Evolutionary conservation across 495 filamentous ascomycete genomes (phyloP).

Genomic region (Penicillium atrosanguineum): DNA sequence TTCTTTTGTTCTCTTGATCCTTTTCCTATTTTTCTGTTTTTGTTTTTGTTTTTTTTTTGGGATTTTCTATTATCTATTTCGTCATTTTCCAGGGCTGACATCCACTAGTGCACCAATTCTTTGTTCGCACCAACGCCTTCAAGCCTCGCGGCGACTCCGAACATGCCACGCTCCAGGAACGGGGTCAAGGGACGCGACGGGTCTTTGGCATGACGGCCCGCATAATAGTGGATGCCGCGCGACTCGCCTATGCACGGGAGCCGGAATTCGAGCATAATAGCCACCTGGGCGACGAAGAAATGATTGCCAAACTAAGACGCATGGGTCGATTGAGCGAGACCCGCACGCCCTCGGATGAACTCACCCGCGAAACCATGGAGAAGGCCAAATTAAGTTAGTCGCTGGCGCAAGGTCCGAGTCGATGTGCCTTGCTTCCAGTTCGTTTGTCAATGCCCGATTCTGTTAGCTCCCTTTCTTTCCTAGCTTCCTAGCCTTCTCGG

Average conservation of each 20-base stretch:
- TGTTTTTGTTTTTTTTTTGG: too few relatives aligned
- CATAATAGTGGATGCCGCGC: constrained; percentile 81
- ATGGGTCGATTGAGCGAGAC: constrained; percentile 61
- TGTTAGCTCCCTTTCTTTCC: not conserved
- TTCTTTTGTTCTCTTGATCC: too few relatives aligned
- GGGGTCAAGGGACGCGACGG: constrained; percentile 55
- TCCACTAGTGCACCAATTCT: constrained; percentile 76
- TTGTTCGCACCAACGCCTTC: constrained; percentile 62
- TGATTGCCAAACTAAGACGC: constrained; percentile 61
- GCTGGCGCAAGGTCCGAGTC: not conserved
- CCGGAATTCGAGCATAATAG: constrained; percentile 82
- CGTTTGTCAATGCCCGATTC: not conserved
- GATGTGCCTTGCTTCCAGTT: not conserved
- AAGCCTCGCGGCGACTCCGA: constrained; percentile 44
- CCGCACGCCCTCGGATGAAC: constrained; percentile 41
- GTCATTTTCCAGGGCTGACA: not conserved
- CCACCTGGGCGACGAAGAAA: constrained; percentile 76
- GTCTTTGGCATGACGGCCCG: constrained; percentile 93
- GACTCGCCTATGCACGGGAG: constrained; percentile 74
- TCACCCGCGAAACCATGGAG: constrained; percentile 58
- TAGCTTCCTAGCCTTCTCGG: not conserved
- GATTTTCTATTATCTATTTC: too few relatives aligned
- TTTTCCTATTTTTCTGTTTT: too few relatives aligned
- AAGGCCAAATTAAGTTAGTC: constrained; percentile 49
- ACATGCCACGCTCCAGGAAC: constrained; percentile 25